These are phyloP conservation scores for Geotrichum citri-aurantii DNA, from an alignment of 1,139 yeast genomes.

Conservation along the genomic window DNA sequence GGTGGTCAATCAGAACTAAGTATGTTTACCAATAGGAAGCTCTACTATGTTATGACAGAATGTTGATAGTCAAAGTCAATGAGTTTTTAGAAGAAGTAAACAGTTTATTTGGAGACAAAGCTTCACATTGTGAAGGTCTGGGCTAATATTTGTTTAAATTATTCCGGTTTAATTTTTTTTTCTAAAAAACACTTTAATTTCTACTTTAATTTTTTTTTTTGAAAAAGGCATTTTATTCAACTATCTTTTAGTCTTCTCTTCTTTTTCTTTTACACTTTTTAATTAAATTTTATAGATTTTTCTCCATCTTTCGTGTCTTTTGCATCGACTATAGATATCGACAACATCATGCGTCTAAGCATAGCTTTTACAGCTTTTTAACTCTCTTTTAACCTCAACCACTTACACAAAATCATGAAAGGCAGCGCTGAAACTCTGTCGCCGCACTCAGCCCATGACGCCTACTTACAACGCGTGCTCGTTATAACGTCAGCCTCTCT, in stretches of 20 bases:
- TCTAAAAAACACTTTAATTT: neutral
- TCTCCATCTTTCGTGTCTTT: neutral
- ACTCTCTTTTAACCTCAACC: neutral
- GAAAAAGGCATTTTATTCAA: neutral
- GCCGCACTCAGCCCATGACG: conserved; percentile 2
- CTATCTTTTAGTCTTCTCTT: neutral
- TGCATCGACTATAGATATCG: neutral
- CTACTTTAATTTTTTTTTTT: neutral
- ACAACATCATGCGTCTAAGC: neutral
- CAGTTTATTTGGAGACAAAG: too few species aligned
- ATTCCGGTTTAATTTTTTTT: too few species aligned
- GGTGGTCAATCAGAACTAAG: too few species aligned
- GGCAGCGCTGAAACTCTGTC: neutral
- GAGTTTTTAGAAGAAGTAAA: too few species aligned
- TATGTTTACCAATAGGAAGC: too few species aligned
- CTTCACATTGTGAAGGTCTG: too few species aligned
- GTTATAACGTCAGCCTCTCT: conserved; percentile 14
- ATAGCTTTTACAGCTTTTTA: neutral
- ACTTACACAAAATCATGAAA: neutral
- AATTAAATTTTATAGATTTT: too few species aligned
- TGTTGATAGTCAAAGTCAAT: too few species aligned
- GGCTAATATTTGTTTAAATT: too few species aligned
- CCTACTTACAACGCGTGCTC: conserved; percentile 16
- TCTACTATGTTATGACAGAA: too few species aligned
- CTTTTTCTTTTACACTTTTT: too few species aligned